Evolutionary conservation across 441 rosid species (phyloP), one percentile per base, ranked within the genome.

Genomic region (Rhodomyrtus psidioides): DNA sequence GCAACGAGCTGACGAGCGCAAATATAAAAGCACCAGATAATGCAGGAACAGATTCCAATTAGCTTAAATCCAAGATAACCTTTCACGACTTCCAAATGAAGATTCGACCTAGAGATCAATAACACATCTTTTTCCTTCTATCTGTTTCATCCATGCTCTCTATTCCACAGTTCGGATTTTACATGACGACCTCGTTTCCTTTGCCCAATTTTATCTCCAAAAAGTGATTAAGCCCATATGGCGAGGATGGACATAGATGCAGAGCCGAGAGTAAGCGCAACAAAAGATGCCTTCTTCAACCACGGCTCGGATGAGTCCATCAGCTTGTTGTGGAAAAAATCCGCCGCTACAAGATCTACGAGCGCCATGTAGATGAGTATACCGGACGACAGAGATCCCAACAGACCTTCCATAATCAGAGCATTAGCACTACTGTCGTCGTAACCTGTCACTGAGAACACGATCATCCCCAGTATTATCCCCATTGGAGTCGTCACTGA

Each of bases 251-350:
- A 97, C 99, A 97, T 97, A 39, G 94, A 90, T 15, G 94, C 89
- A 79, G 98, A 97, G 84, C 98, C 98, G 16, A 95, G 89, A 56
- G 88, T 83, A 46, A 97, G 89, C 51, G 96, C 95, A 58, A 95
- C 44, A 82, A 90, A 97, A 57, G 97, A 97, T 4, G 89, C 88
- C 88, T 97, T 95, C 94, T 94, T 97, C 89, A 97, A 84, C 92
- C 91, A 89, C 4, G 84, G 86, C 51, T 88, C 85, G 0, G 98
- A 70, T 39, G 79, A 95, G 75, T 84, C 89, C 92, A 95, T 93
- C 91, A 95, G 83, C 93, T 95, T 95, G 96, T 94, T 94, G 58
- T 97, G 98, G 91, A 97, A 97, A 88, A 97, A 97, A 82, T 97
- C 99, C 42, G 87, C 86, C 4, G 99, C 96, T 24, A 97, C 90